Base-by-base conservation (phyloP, 2,329 filamentous ascomycete genomes). In the Pseudogymnoascus sp. region DNA sequence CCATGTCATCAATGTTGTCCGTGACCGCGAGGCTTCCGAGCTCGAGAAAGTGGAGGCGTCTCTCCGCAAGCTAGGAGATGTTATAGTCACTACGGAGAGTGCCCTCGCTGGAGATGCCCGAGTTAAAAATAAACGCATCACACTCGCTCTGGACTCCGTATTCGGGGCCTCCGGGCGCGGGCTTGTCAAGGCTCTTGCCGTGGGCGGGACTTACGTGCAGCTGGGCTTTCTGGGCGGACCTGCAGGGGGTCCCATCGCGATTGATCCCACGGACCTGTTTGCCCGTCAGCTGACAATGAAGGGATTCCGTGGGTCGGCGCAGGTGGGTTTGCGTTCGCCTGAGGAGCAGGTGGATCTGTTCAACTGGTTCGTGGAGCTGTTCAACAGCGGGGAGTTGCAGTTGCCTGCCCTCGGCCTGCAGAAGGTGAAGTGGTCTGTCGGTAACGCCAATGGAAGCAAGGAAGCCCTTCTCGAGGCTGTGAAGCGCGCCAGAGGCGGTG, bases 151-250 rank as follows among this genome's bases (percentile, higher is more conserved):
- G 13, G 66, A 67, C 58, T 61, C 51, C n/a, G 66, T 67, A 48
- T 67, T 66, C 36, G 66, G 66, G 12, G 36, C 44, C 7, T 62
- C 65, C 5, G 66, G 60, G n/a, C 41, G 61, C 48, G 61, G 59
- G 6, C 63, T 67, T 10, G 62, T 61, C 15, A 61, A 60, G 39
- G 42, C 59, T 41, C 66, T 67, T 21, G 61, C 64, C 8, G 41
- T 60, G 15, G 64, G 65, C 9, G 66, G 42, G 9, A 67, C 64
- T 4, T 67, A 63, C 62, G 65, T 67, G n/a, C 61, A 67, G 42
- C 62, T 63, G 17, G 66, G 66, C 5, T 65, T 61, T 10, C 61
- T 67, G 15, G 61, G 62, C 33, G 66, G 64, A n/a, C n/a, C 44
- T 5, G 27, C 44, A 33, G 44, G 44, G 27, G 44, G 44, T 3